A percentile compares a stretch with the other conserved stretches of the same genome.
phyloP scores from a whole-genome alignment of 2,329 filamentous ascomycete species.

The Microascus cirrosus region DNA sequence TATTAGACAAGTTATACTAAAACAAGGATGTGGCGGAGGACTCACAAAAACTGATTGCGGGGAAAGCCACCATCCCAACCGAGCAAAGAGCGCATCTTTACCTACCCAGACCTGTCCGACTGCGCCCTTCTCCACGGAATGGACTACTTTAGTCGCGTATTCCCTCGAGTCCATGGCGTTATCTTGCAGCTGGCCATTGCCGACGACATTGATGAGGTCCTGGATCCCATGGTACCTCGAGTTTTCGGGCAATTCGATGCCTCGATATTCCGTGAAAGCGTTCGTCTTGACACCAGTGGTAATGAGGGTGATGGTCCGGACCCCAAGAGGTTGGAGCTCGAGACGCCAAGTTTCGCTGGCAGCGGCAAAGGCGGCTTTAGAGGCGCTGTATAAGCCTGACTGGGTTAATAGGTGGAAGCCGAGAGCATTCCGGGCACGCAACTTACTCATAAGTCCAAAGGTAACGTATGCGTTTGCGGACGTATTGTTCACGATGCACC shows the following conservation, averaged over 20 bases:
- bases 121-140: conserved; percentile 10
- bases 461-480: background rate
- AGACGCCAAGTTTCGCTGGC: conserved; percentile 13
- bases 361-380: conserved; percentile 14
- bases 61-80: conserved; percentile 4
- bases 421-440: background rate
- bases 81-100: conserved; percentile 6
- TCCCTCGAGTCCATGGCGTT: conserved; percentile 6
- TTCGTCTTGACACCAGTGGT: conserved; percentile 14
- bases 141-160: conserved; percentile 7
- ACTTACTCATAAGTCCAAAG: background rate
- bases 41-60: background rate
- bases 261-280: conserved; percentile 7
- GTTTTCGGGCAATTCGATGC: conserved; percentile 7
- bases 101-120: conserved; percentile 11
- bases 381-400: conserved; percentile 13
- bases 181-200: conserved; percentile 7
- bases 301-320: conserved; percentile 14
- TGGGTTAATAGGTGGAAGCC: background rate
- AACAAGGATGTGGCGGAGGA: background rate
- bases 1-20: background rate
- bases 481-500: conserved; percentile 13
- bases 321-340: conserved; percentile 16
- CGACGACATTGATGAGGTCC: conserved; percentile 6
- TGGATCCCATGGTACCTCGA: conserved; percentile 10